Conservation (phyloP, 1,139 yeast species). For the Lodderomyces pseudojiufengensis region DNA sequence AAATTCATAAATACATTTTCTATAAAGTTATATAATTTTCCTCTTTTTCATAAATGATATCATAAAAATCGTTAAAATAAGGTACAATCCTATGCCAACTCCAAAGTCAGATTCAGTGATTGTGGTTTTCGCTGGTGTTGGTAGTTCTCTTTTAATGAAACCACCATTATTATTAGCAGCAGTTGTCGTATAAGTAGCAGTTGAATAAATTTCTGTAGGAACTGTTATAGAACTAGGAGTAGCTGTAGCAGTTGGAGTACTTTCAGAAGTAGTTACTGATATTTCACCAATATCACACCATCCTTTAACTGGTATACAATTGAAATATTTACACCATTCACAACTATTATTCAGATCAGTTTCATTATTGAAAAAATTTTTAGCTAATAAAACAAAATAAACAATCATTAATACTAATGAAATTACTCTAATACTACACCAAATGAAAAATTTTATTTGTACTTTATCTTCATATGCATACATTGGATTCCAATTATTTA, state of each 20-base stretch:
- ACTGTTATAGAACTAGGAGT: constrained; percentile 6
- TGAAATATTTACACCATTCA: constrained; percentile 70
- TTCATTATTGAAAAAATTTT: constrained; percentile 45
- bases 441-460: constrained; percentile 34
- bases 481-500: constrained; percentile 42
- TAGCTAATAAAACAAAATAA: constrained; percentile 48
- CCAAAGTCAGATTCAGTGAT: background rate
- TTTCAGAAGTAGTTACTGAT: constrained; percentile 20
- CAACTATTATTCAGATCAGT: constrained; percentile 39
- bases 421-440: constrained; percentile 49
- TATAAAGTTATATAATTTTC: constrained; percentile 9
- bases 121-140: background rate
- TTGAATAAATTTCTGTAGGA: constrained; percentile 8
- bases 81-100: constrained; percentile 16
- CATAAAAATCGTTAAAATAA: constrained; percentile 16
- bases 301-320: constrained; percentile 66
- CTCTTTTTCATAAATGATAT: constrained; percentile 15
- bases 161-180: constrained; percentile 6
- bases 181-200: constrained; percentile 9
- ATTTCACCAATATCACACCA: constrained; percentile 69
- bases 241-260: constrained; percentile 7
- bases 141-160: constrained; percentile 3
- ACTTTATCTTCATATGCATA: constrained; percentile 35
- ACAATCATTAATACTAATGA: constrained; percentile 47
- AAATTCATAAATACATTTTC: background rate